These are phyloP conservation scores for Aspergillus hiratsukae DNA, from an alignment of 2,329 filamentous ascomycete species.

Conservation along the genomic window DNA sequence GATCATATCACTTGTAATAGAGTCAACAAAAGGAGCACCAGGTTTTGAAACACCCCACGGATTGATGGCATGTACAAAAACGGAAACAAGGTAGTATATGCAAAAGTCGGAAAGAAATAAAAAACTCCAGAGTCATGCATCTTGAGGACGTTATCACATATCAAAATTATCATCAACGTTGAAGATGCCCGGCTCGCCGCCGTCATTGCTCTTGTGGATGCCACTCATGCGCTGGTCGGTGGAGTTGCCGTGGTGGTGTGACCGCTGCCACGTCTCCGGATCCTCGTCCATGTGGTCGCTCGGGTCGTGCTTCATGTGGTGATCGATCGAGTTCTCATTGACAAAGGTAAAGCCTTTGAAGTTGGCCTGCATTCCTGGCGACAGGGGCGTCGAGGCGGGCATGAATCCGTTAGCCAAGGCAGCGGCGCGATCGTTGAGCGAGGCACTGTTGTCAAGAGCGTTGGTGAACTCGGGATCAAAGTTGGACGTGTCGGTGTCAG, in stretches of 20 bases:
- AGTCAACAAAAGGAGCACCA: slow-evolving; percentile 8
- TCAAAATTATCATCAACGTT: slow-evolving; percentile 44
- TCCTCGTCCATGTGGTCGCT: slow-evolving; percentile 43
- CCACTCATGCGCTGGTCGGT: slow-evolving; percentile 43
- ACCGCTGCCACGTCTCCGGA: slow-evolving; percentile 28
- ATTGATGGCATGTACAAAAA: slow-evolving; percentile 29
- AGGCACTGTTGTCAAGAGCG: slow-evolving; percentile 78
- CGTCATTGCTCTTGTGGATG: slow-evolving; percentile 37
- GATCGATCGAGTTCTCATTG: slow-evolving; percentile 92
- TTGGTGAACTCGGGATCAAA: slow-evolving; percentile 99
- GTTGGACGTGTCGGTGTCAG: slow-evolving; percentile 92
- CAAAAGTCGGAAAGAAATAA: slow-evolving; percentile 21
- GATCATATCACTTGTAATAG: slow-evolving; percentile 1
- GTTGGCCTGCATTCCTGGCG: slow-evolving; percentile 93
- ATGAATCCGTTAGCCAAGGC: slow-evolving; percentile 76
- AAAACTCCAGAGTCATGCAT: slow-evolving; percentile 37
- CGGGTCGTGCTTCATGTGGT: slow-evolving; percentile 34
- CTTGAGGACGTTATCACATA: slow-evolving; percentile 37
- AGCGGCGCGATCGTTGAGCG: slow-evolving; percentile 84
- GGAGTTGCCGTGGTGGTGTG: slow-evolving; percentile 28
- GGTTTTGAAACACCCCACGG: slow-evolving; percentile 16
- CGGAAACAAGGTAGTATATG: slow-evolving; percentile 22
- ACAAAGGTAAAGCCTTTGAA: slow-evolving; percentile 99
- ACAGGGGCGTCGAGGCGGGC: slow-evolving; percentile 84
- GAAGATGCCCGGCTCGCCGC: slow-evolving; percentile 38